Evolutionary conservation across 495 filamentous ascomycete genomes (phyloP).

Genomic region (Talaromyces ruber): DNA sequence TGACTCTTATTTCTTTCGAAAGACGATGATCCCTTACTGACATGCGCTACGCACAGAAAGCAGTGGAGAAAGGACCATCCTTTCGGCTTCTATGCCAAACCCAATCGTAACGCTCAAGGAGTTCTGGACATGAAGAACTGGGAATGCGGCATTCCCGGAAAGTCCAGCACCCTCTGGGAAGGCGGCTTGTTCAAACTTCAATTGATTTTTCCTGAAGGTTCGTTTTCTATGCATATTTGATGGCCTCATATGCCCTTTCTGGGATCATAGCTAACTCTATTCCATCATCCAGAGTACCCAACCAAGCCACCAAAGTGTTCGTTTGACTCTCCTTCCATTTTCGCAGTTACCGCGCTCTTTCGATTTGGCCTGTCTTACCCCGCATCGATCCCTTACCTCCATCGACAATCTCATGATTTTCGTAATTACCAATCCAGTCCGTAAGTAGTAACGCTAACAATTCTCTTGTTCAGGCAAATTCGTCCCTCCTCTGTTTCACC

Average conservation of each 20-base stretch:
- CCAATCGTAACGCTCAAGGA: constrained; percentile 67
- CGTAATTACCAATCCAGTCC: background rate
- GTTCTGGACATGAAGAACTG: constrained; percentile 88
- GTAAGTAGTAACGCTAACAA: background rate
- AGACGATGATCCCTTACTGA: constrained; percentile 11
- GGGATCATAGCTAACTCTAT: constrained; percentile 12
- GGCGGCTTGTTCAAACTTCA: constrained; percentile 91
- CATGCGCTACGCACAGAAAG: constrained; percentile 48
- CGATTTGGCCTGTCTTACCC: background rate
- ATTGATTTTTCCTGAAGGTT: constrained; percentile 91
- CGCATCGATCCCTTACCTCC: background rate
- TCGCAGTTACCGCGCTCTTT: background rate
- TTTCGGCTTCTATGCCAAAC: constrained; percentile 94
- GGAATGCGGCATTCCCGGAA: constrained; percentile 95
- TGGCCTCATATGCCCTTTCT: constrained; percentile 1
- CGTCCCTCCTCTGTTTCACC: constrained; percentile 90
- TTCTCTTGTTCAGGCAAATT: constrained; percentile 71
- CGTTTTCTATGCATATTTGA: constrained; percentile 20
- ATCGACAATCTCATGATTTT: background rate
- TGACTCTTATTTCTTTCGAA: constrained; percentile 25
- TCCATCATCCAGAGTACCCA: constrained; percentile 68
- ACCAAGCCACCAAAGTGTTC: constrained; percentile 98
- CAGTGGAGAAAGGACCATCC: constrained; percentile 96
- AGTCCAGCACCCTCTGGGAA: constrained; percentile 93
- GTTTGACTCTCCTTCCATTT: constrained; percentile 15